Evolutionary conservation across 2,329 filamentous ascomycete genomes (phyloP), one percentile per base, ranked within the genome.

Genomic region (Remersonia thermophila): DNA sequence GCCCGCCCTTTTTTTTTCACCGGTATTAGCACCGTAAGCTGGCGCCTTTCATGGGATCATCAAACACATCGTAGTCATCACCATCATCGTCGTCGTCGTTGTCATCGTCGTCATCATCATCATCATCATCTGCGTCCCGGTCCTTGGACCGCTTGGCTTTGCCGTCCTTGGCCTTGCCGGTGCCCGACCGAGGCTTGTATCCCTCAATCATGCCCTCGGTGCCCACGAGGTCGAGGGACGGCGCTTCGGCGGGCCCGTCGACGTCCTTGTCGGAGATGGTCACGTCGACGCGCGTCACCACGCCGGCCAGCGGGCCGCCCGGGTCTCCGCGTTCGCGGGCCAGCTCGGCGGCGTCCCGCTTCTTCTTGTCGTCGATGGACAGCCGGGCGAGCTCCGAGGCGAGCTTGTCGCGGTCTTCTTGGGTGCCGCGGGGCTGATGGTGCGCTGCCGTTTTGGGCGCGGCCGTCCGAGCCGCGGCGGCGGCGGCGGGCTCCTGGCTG

Each of bases 251-350:
- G 30, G 50, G 49, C 39, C 54, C 55, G 35, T 46, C 61, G 29
- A 59, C 61, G 13, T 52, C 62, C 49, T 69, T 76, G 54, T 74
- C 75, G 33, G 57, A 60, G 15, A 75, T 66, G 1, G 55, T 62
- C 26, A 75, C 57, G 32, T 66, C 62, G 13, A 73, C 41, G 28
- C 28, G 39, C 23, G 32, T 34, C 55, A 59, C 35, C 54, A 57
- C 32, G 9, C 28, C 32, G 3, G 39, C 20, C 7, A 30, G 10
- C 3, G 33, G 30, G 4, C 27, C 37, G 14, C 51, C 47, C 27
- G 39, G 23, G 20, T 60, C 51, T 7, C 61, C 61, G 40, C 47
- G 15, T 44, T 47, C 37, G 17, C 36, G 26, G 23, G 42, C 41
- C 26, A 47, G 36, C n/a, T 35, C 27, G 29, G 42, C 39, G 8